A percentile compares a stretch with the other conserved stretches of the same genome.
Evolutionary conservation across 768 basidiomycete genomes (phyloP).

Genomic region (Kwoniella dejecticola): DNA sequence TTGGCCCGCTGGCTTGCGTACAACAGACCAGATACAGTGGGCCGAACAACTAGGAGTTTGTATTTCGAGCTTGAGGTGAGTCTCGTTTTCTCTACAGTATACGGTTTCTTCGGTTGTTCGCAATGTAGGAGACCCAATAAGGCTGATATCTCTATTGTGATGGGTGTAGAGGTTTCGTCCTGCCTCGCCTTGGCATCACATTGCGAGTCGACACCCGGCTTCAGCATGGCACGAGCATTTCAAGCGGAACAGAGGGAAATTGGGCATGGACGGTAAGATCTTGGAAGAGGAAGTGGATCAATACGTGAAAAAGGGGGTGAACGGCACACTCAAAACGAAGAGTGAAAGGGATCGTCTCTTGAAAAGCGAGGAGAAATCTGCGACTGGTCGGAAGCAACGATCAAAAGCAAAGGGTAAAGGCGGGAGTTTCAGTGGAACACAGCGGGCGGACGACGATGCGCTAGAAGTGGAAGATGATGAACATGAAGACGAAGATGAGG

Average conservation of each 20-base stretch:
- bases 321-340: conserved; percentile 5
- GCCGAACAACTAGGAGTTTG: conserved; percentile 18
- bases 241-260: conserved; percentile 6
- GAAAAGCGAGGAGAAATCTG: no score
- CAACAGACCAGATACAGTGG: conserved; percentile 8
- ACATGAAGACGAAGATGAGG: no score
- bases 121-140: no score
- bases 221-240: conserved; percentile 30
- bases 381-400: no score
- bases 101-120: no score
- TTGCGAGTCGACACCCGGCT: conserved; percentile 14
- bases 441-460: no score
- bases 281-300: conserved; percentile 18
- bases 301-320: conserved; percentile 15
- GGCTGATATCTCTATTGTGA: no score
- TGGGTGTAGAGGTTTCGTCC: background rate
- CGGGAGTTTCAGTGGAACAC: no score
- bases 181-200: background rate
- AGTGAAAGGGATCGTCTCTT: conserved; percentile 1
- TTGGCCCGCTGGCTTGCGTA: conserved; percentile 24
- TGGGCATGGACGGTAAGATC: conserved; percentile 17
- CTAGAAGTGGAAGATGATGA: no score
- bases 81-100: background rate
- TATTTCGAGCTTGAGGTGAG: conserved; percentile 19
- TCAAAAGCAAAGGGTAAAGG: no score